Percentiles rank a stretch among this genome's conserved stretches.
phyloP scores from a whole-genome alignment of 2,329 filamentous ascomycete species.

The Pezicula radicicola region DNA sequence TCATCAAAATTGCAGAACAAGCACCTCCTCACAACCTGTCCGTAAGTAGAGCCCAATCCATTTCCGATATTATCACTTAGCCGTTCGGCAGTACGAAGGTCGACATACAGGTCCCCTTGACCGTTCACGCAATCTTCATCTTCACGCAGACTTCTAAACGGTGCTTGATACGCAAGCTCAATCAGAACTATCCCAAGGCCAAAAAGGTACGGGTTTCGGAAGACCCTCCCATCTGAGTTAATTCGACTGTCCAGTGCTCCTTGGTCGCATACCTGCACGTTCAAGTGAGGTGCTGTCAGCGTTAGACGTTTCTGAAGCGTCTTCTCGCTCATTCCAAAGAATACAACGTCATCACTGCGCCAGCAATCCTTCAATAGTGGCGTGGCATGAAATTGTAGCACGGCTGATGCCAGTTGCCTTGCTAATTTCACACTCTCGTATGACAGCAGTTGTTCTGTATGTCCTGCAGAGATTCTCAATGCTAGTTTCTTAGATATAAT shows the following conservation, averaged over 20 bases:
- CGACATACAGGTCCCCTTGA: background rate
- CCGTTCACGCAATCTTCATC: slow-evolving; percentile 1
- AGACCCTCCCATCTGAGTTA: background rate
- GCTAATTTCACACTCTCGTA: slow-evolving; percentile 11
- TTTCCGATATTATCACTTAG: slow-evolving; percentile 4
- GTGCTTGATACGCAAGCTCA: slow-evolving; percentile 11
- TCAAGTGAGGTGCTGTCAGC: slow-evolving; percentile 6
- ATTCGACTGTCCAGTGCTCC: background rate
- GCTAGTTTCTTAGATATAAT: no score
- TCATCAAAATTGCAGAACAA: slow-evolving; percentile 13
- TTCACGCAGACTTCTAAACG: slow-evolving; percentile 3
- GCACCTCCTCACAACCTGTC: slow-evolving; percentile 10
- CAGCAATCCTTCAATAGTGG: slow-evolving; percentile 8
- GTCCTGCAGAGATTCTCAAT: no score
- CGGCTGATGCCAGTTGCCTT: slow-evolving; percentile 9
- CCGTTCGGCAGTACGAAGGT: slow-evolving; percentile 1
- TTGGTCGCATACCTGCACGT: slow-evolving; percentile 1
- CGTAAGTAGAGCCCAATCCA: slow-evolving; percentile 8
- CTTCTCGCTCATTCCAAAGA: slow-evolving; percentile 5
- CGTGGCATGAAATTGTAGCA: slow-evolving; percentile 12
- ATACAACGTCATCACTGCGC: slow-evolving; percentile 10
- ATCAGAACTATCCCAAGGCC: slow-evolving; percentile 9
- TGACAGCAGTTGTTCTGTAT: slow-evolving; percentile 5
- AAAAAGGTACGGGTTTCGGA: slow-evolving; percentile 12
- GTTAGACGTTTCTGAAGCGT: background rate